These are phyloP conservation scores for Daldinia bambusicola DNA, from an alignment of 495 filamentous ascomycete species.

Conservation along the genomic window DNA sequence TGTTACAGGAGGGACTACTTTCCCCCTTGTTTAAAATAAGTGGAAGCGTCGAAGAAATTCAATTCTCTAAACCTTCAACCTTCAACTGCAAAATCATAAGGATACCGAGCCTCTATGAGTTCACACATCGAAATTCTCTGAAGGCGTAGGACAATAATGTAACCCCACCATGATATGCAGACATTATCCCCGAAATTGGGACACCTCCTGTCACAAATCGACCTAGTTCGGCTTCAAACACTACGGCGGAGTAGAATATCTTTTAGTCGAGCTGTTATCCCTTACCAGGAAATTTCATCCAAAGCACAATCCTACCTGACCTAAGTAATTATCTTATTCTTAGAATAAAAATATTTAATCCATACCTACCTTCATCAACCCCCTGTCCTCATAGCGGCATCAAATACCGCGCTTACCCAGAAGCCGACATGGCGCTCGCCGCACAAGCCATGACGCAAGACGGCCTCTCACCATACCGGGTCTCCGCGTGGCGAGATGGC, in stretches of 20 bases:
- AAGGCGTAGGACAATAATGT: neutral
- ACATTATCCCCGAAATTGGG: slow-evolving; percentile 21
- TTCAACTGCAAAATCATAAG: neutral
- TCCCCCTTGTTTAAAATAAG: neutral
- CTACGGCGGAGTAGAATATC: neutral
- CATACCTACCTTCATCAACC: neutral
- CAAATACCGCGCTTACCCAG: slow-evolving; percentile 32
- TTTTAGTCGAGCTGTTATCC: neutral
- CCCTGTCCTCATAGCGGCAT: neutral
- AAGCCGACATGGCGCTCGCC: slow-evolving; percentile 29
- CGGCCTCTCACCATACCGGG: slow-evolving; percentile 23
- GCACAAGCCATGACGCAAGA: slow-evolving; percentile 24
- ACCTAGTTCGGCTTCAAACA: neutral
- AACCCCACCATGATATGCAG: slow-evolving; percentile 8
- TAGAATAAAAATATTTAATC: neutral
- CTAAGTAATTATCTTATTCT: neutral
- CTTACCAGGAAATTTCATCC: neutral
- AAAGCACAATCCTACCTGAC: too few species aligned
- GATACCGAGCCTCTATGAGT: neutral
- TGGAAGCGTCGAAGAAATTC: neutral
- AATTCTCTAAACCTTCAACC: neutral
- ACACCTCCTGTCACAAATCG: slow-evolving; percentile 12
- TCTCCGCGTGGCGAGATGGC: slow-evolving; percentile 28
- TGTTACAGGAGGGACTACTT: neutral
- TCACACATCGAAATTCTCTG: neutral